These are phyloP conservation scores for Apiotrichum domesticum DNA, from an alignment of 1,284 basidiomycete genomes.

Conservation along the genomic window DNA sequence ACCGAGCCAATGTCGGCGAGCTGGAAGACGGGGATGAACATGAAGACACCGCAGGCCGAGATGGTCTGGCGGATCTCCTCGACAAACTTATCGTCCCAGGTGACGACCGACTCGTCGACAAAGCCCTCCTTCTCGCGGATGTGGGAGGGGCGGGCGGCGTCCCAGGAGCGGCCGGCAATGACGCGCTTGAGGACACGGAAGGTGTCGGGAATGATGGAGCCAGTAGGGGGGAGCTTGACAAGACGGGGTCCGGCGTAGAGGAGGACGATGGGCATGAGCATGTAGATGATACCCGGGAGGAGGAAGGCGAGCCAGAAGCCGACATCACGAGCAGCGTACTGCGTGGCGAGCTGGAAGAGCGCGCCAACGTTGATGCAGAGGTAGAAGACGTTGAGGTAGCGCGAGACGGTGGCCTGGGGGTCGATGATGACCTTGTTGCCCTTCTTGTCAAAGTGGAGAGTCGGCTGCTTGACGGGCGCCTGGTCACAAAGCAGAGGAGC, in stretches of 20 bases:
- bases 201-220: slow-evolving; percentile 48
- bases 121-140: slow-evolving; percentile 33
- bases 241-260: slow-evolving; percentile 44
- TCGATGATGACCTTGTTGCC: slow-evolving; percentile 45
- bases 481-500: slow-evolving; percentile 45
- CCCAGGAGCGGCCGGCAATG: slow-evolving; percentile 43
- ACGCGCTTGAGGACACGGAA: slow-evolving; percentile 28
- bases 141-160: slow-evolving; percentile 45
- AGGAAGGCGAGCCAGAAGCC: slow-evolving; percentile 49
- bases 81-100: slow-evolving; percentile 51
- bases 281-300: slow-evolving; percentile 49
- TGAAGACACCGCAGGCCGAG: slow-evolving; percentile 49
- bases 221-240: slow-evolving; percentile 47
- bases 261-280: slow-evolving; percentile 47
- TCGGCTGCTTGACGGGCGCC: slow-evolving; percentile 35
- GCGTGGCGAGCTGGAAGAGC: slow-evolving; percentile 39
- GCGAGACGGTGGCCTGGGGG: slow-evolving; percentile 36
- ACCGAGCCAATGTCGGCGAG: slow-evolving; percentile 37
- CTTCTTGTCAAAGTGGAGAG: slow-evolving; percentile 24
- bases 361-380: slow-evolving; percentile 43
- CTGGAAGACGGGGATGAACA: slow-evolving; percentile 49
- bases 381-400: slow-evolving; percentile 40
- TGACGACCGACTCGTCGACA: slow-evolving; percentile 42
- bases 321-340: slow-evolving; percentile 39
- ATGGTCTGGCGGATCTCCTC: slow-evolving; percentile 49